Percentiles rank a stretch among this genome's conserved stretches.
These are phyloP conservation scores for Lasiosphaeris hirsuta DNA, from an alignment of 495 filamentous ascomycete species.

Conservation along the genomic window DNA sequence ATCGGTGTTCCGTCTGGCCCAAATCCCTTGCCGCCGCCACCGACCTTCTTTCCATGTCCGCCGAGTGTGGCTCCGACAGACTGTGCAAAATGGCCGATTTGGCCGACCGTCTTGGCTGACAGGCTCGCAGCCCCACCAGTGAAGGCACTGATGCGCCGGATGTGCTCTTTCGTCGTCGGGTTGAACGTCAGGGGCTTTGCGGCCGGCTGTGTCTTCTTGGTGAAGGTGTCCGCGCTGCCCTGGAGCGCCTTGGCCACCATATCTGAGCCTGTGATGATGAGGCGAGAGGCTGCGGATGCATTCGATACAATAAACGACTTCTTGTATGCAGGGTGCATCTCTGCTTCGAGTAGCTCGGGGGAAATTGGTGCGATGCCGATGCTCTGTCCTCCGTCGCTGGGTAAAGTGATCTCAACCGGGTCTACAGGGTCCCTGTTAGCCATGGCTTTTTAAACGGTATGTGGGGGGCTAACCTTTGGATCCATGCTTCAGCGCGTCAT, in stretches of 20 bases:
- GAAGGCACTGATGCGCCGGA: slow-evolving; percentile 79
- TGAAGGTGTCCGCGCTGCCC: slow-evolving; percentile 74
- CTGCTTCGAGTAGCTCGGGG: slow-evolving; percentile 74
- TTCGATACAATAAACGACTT: slow-evolving; percentile 83
- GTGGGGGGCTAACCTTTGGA: slow-evolving; percentile 68
- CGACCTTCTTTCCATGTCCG: slow-evolving; percentile 56
- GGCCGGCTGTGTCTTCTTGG: slow-evolving; percentile 70
- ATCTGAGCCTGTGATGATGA: slow-evolving; percentile 83
- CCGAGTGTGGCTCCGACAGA: slow-evolving; percentile 77
- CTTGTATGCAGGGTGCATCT: slow-evolving; percentile 85
- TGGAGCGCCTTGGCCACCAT: slow-evolving; percentile 74
- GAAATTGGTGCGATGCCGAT: slow-evolving; percentile 74
- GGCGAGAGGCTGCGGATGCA: slow-evolving; percentile 82
- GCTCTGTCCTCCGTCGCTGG: slow-evolving; percentile 63
- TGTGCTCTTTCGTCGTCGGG: slow-evolving; percentile 75
- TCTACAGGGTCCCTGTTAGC: slow-evolving; percentile 46
- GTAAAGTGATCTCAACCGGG: slow-evolving; percentile 87
- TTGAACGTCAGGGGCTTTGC: slow-evolving; percentile 82
- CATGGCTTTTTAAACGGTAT: neutral
- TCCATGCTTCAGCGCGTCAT: slow-evolving; percentile 67
- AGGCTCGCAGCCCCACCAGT: slow-evolving; percentile 72
- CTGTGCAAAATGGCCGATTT: slow-evolving; percentile 76
- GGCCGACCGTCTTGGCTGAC: slow-evolving; percentile 81
- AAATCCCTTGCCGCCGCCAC: slow-evolving; percentile 46
- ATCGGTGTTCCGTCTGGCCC: slow-evolving; percentile 63